Evolutionary conservation across 2,329 filamentous ascomycete species (phyloP), one percentile per base, ranked within the genome.

Genomic region (Claviceps citrina): DNA sequence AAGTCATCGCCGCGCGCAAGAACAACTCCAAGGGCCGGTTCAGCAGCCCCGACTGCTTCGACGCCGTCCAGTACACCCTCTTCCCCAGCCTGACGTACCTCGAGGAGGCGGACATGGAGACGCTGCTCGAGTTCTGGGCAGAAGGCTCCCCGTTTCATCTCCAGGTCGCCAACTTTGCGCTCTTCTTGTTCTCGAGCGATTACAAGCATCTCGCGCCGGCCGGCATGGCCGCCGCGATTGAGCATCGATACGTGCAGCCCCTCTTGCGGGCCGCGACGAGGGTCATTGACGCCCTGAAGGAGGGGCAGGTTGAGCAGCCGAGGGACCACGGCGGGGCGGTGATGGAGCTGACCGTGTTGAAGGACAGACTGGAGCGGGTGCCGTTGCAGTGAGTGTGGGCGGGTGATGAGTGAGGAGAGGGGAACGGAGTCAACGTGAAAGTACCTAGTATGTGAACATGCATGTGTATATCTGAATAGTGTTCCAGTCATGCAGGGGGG

Each of bases 111-210:
- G 62, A 61, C 18, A 47, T 55, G 2, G 56, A 60, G 5, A 61
- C 64, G 2, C 46, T 77, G 26, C 51, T 64, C 28, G 67, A 76
- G 19, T 72, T 71, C 47, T 69, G 71, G 63, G 52, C 53, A 10
- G 62, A 70, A 45, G 69, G 69, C 36, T 63, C 64, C 37, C 60
- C 68, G 2, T 72, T 78, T 44, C 61, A 78, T 39, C 58, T 78
- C 45, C 72, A 78, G 47, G 70, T 70, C 0, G 68, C 70, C 43
- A 79, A 78, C 48, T 76, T 80, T 53, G 66, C 69, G 7, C 64
- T 72, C 39, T 73, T 78, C 47, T 56, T 78, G 16, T 68, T 71
- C 49, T 58, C 59, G 4, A 54, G 59, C 27, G 58, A 55, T 16
- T 68, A 65, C 52, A 58, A 55, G 40, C 56, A 66, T 33, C 52